Base-by-base conservation (phyloP, 345 rosid genomes). In the Ceriops decandra region DNA sequence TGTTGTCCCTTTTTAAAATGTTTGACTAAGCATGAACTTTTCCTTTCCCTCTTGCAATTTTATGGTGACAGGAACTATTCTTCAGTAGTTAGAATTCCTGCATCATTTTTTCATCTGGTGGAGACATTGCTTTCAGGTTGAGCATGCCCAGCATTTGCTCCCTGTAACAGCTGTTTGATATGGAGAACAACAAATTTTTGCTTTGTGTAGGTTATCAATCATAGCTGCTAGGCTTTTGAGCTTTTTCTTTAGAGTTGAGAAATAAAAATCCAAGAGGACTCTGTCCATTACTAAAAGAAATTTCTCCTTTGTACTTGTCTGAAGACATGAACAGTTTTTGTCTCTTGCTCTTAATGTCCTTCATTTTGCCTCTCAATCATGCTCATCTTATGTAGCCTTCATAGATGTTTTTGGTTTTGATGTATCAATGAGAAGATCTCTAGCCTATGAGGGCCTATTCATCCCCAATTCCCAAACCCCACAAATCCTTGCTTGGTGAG, bases 131-230 rank as follows among this genome's bases (percentile, higher is more conserved):
- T 78, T 63, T 65, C 77, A 90, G 98, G 86, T 90, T 68, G 97
- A 93, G 85, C 97, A 90, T 72, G 96, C 91, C 13, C 98, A 93
- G 76, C 96, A 93, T 83, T 79, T 93, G 75, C 81, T 87, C 64
- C 80, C 85, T 28, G 90, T 87, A 66, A 73, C 88, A 75, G 82
- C 82, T 10, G 77, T 59, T 13, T 81, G 86, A 71, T 90, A 90
- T 69, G 93, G 97, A 76, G 79, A 82, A 62, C 89, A 81, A 75
- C 79, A 83, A 52, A 74, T 89, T 68, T 70, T 90, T 76, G 98
- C 91, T 93, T 96, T 36, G 83, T 89, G 15, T 97, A 93, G 92
- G 98, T 89, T 57, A 68, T 73, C 16, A 66, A 38, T 67, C 66
- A 35, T 3, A 58, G 20, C 57, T 24, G 33, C 49, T 42, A 42